Evolutionary conservation across 495 filamentous ascomycete genomes (phyloP).

Genomic region (Penicillium cinerascens): DNA sequence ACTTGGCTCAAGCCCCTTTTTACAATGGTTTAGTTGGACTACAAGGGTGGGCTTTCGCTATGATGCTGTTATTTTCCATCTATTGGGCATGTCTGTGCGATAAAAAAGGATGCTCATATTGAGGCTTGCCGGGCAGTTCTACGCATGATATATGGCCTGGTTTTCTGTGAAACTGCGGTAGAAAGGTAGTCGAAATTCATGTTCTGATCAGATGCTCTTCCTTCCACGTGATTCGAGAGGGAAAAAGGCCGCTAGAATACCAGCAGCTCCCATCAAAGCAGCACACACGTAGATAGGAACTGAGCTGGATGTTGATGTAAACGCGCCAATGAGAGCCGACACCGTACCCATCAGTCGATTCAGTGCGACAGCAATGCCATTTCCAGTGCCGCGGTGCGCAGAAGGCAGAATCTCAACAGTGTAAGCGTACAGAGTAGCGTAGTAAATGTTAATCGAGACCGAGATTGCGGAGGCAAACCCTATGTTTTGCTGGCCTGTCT

Average conservation of each 20-base stretch:
- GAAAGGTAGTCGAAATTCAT: too few relatives aligned
- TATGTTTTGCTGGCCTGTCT: slow-evolving; percentile 37
- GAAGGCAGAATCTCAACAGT: slow-evolving; percentile 42
- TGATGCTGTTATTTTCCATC: too few relatives aligned
- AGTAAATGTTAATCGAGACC: slow-evolving; percentile 45
- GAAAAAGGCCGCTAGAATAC: slow-evolving; percentile 33
- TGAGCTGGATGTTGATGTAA: slow-evolving; percentile 32
- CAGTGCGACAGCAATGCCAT: slow-evolving; percentile 37
- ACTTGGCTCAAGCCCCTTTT: too few relatives aligned
- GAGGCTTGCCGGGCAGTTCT: too few relatives aligned
- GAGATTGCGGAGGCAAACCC: slow-evolving; percentile 40
- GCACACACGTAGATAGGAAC: slow-evolving; percentile 41
- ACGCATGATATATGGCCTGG: too few relatives aligned
- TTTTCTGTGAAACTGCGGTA: too few relatives aligned
- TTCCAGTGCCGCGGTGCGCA: slow-evolving; percentile 43
- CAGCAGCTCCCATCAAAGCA: slow-evolving; percentile 27
- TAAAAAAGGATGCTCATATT: too few relatives aligned
- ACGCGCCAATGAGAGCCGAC: slow-evolving; percentile 36
- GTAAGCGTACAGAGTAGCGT: slow-evolving; percentile 46
- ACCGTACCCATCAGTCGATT: slow-evolving; percentile 39
- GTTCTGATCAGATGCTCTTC: slow-evolving; percentile 7
- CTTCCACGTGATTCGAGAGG: slow-evolving; percentile 32
- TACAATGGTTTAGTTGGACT: too few relatives aligned
- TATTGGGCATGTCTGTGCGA: too few relatives aligned
- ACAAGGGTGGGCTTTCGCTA: too few relatives aligned